These are phyloP conservation scores for Vinca minor DNA, from an alignment of 257 asterid species.

Conservation along the genomic window DNA sequence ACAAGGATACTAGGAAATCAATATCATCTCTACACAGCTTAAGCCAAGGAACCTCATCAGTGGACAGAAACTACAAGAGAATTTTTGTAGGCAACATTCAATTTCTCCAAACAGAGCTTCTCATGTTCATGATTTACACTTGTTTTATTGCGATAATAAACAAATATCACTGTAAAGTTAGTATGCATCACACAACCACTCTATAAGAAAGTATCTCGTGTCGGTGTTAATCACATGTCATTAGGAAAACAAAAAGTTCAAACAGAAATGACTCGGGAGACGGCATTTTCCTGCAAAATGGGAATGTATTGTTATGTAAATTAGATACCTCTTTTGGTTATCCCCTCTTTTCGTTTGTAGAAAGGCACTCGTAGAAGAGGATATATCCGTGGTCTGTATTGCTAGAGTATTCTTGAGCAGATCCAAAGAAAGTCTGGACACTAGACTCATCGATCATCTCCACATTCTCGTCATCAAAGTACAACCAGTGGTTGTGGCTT, in stretches of 20 bases:
- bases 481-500: constrained; percentile 78
- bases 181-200: constrained; percentile 17
- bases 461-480: constrained; percentile 71
- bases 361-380: constrained; percentile 46
- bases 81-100: background rate
- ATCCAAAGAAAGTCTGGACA: constrained; percentile 70
- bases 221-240: background rate
- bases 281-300: constrained; percentile 1
- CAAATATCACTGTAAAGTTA: constrained; percentile 5
- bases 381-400: constrained; percentile 75
- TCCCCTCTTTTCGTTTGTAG: constrained; percentile 14
- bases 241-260: background rate
- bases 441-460: constrained; percentile 74
- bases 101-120: background rate
- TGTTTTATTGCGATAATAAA: constrained; percentile 19
- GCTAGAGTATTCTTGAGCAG: constrained; percentile 70
- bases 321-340: constrained; percentile 1
- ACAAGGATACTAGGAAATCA: too few species aligned
- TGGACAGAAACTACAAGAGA: background rate
- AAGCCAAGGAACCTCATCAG: background rate
- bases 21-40: too few species aligned
- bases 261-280: constrained; percentile 1
- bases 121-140: constrained; percentile 14
- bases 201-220: constrained; percentile 12
- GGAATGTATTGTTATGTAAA: background rate